Conservation (phyloP, 768 basidiomycete species). For the Hebeloma cylindrosporum region DNA sequence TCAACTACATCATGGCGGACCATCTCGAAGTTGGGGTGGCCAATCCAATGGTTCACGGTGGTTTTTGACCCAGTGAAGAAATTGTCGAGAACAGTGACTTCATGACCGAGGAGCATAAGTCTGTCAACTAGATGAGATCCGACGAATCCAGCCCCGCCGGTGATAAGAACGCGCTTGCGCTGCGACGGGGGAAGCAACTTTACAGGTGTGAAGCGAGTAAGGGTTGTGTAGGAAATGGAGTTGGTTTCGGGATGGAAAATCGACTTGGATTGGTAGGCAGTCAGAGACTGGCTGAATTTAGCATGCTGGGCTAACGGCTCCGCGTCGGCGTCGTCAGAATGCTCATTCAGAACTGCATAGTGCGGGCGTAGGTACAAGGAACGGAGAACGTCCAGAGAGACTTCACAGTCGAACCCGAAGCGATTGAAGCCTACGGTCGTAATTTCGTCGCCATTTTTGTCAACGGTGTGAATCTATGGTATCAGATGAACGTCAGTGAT, state of each 20-base stretch:
- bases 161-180: constrained; percentile 91
- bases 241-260: constrained; percentile 79
- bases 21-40: constrained; percentile 98
- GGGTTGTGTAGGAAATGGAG: constrained; percentile 89
- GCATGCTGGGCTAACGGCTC: constrained; percentile 48
- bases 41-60: constrained; percentile 94
- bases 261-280: constrained; percentile 76
- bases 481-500: constrained; percentile 18
- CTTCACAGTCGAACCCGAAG: constrained; percentile 90
- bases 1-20: constrained; percentile 97
- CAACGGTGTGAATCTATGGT: constrained; percentile 59
- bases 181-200: constrained; percentile 73
- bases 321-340: constrained; percentile 34
- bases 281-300: constrained; percentile 48
- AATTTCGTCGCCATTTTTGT: constrained; percentile 76
- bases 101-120: constrained; percentile 96
- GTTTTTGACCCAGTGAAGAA: constrained; percentile 99
- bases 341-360: constrained; percentile 53
- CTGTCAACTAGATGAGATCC: constrained; percentile 98
- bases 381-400: constrained; percentile 76
- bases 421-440: constrained; percentile 77
- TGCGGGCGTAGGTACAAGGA: constrained; percentile 87
- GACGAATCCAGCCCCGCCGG: constrained; percentile 98
- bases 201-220: constrained; percentile 91
- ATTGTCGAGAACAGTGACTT: constrained; percentile 96